phyloP scores from a whole-genome alignment of 352 stramenopile species.

The Halophytophthora polymorphica region DNA sequence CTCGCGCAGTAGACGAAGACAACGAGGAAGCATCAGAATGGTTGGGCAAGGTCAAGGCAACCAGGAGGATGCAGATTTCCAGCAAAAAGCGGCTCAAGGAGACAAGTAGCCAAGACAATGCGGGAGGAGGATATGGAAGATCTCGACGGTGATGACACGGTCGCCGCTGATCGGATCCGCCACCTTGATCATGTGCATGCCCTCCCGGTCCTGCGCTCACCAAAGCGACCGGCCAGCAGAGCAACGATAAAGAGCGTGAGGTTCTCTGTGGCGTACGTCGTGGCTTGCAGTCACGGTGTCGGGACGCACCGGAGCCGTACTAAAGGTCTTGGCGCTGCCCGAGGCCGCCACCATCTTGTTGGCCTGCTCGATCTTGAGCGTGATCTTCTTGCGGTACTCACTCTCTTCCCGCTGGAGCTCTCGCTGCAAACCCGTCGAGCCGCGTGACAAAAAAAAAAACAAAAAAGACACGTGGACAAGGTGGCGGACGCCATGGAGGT shows the following conservation, averaged over 20 bases:
- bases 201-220: conserved; percentile 51
- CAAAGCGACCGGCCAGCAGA: background rate
- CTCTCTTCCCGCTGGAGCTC: conserved; percentile 58
- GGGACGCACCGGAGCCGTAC: conserved; percentile 35
- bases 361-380: conserved; percentile 75
- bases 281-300: background rate
- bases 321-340: conserved; percentile 48
- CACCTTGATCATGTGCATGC: conserved; percentile 67
- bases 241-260: no score
- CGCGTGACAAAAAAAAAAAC: background rate
- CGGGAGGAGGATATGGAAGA: conserved; percentile 67
- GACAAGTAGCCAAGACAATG: conserved; percentile 1
- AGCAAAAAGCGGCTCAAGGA: background rate
- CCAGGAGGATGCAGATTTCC: background rate
- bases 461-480: background rate
- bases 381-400: conserved; percentile 73
- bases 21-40: no score
- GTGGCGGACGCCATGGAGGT: no score
- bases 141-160: conserved; percentile 63
- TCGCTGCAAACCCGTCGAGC: conserved; percentile 18
- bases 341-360: conserved; percentile 60
- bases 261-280: no score
- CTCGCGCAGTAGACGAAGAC: conserved; percentile 49
- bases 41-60: conserved; percentile 52
- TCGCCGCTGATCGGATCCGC: conserved; percentile 33